Base-by-base conservation (phyloP, 306 rosid species). In the Prunus mira region DNA sequence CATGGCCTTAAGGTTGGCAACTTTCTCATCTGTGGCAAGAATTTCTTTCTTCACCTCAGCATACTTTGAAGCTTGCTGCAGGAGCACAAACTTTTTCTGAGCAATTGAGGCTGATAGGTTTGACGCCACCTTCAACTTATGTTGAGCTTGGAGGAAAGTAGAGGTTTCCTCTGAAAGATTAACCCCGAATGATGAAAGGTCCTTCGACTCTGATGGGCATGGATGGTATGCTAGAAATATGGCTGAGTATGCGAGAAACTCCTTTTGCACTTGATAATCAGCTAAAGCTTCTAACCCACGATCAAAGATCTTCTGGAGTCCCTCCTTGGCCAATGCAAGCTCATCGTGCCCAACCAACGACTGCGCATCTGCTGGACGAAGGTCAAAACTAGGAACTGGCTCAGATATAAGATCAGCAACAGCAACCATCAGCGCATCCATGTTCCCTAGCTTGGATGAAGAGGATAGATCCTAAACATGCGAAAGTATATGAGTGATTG, bases 261-360 rank as follows among this genome's bases (percentile, higher is more conserved):
- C 73, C 14, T 68, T 54, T 68, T 46, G 73, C 51, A 68, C 58
- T 18, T 47, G 73, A 56, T 34, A 24, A 68, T 68, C 73, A 0
- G 58, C 43, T 15, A 68, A 68, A 24, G 73, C 41, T 47, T 47
- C 57, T 6, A 68, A 14, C 30, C 57, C 73, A 68, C 58, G 13
- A 68, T 68, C 57, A 47, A 68, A 46, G 73, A 68, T 68, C 73
- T 68, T 68, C 38, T 24, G 38, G 22, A 68, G 58, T 47, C 73
- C 73, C 43, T 68, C 47, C 73, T 68, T 68, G 41, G 57, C 73
- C 51, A 68, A 51, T 47, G 58, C 41, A 46, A 68, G 73, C 41
- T 68, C 51, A 68, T 46, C 24, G 2, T 68, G 57, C 41, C 51
- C 58, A 19, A 20, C 57, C 15, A 47, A 4, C 24, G 58, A 34